Conservation (phyloP, 345 rosid species). For the Brassica juncea region DNA sequence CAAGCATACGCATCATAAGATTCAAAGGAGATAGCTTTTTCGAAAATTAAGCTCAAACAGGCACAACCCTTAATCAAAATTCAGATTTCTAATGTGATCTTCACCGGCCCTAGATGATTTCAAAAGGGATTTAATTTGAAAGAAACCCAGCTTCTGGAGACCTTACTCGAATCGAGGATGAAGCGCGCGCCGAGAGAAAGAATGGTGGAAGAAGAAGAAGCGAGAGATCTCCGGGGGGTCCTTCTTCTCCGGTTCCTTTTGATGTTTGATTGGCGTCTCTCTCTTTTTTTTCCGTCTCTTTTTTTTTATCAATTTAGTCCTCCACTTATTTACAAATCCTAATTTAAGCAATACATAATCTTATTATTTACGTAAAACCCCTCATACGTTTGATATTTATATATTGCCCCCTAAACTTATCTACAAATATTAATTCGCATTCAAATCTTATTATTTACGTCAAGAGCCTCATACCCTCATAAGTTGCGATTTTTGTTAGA, state of each 20-base stretch:
- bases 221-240: conserved; percentile 13
- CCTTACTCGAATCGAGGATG: conserved; percentile 22
- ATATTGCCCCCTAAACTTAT: neutral
- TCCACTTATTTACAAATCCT: neutral
- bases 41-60: neutral
- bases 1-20: neutral
- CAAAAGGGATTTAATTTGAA: neutral
- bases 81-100: conserved; percentile 12
- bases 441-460: neutral
- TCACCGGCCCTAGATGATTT: conserved; percentile 20
- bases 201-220: neutral
- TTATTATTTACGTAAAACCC: neutral
- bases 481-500: neutral
- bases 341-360: neutral
- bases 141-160: neutral
- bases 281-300: neutral
- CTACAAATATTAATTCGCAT: neutral
- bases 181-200: conserved; percentile 28
- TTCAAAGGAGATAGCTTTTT: neutral
- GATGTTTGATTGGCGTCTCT: conserved; percentile 33
- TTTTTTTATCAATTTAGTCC: neutral
- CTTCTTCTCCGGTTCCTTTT: neutral
- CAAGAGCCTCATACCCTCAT: neutral
- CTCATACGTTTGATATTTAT: neutral
- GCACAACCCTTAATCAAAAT: neutral